Evolutionary conservation across 331 rosid genomes (phyloP).

Genomic region (Rhamnella rubrinervis): DNA sequence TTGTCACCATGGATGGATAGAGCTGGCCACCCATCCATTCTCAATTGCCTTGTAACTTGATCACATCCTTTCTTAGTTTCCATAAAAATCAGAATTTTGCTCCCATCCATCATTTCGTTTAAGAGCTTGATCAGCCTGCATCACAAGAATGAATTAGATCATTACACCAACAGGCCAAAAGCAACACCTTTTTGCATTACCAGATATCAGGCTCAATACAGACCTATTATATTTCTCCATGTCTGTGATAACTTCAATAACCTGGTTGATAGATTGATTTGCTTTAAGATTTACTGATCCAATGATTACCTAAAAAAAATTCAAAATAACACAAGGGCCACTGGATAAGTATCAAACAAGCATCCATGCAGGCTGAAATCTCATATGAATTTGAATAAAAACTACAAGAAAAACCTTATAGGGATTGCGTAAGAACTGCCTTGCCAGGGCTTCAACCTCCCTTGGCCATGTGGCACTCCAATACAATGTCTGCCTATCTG

Average conservation of each 20-base stretch:
- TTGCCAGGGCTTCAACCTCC: conserved; percentile 93
- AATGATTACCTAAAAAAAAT: conserved; percentile 55
- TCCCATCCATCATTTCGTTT: conserved; percentile 70
- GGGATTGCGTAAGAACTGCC: conserved; percentile 81
- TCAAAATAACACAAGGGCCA: conserved; percentile 15
- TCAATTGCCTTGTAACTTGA: conserved; percentile 83
- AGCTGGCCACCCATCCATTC: conserved; percentile 99
- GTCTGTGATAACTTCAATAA: conserved; percentile 77
- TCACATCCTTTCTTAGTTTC: conserved; percentile 98
- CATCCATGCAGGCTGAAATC: not conserved
- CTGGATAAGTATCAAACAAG: conserved; percentile 2
- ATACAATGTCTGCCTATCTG: conserved; percentile 95
- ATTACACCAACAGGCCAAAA: conserved; percentile 20
- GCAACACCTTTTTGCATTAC: not conserved
- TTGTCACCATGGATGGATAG: conserved; percentile 98
- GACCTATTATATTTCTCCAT: conserved; percentile 87
- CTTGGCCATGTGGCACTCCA: conserved; percentile 99
- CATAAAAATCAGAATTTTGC: conserved; percentile 76
- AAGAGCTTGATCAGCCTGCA: conserved; percentile 83
- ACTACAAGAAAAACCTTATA: conserved; percentile 59
- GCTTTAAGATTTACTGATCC: conserved; percentile 90
- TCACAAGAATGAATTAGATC: conserved; percentile 21
- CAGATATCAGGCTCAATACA: conserved; percentile 21
- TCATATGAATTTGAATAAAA: not conserved
- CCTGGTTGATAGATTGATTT: conserved; percentile 83